A percentile compares a stretch with the other conserved stretches of the same genome.
phyloP scores from a whole-genome alignment of 768 basidiomycete genomes.

The Hygrocybe coccinea region DNA sequence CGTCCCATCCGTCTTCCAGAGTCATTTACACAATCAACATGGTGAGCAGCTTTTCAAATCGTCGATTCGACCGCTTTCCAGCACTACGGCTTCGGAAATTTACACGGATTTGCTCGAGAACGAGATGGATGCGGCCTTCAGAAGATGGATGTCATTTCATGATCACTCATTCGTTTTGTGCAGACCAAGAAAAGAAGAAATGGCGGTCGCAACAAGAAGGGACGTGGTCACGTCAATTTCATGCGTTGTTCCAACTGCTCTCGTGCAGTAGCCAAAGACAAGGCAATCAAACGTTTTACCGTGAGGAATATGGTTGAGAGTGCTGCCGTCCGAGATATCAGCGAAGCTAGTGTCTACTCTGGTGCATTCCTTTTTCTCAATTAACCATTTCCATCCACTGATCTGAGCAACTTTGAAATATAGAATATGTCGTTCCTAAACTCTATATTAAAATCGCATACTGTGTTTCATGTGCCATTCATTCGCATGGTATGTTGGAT shows the following conservation, averaged over 20 bases:
- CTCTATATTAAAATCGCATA: conserved; percentile 98
- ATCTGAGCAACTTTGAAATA: not conserved
- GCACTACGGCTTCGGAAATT: not conserved
- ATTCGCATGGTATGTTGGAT: conserved; percentile 83
- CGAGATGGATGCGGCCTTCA: conserved; percentile 4
- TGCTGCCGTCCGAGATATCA: conserved; percentile 95
- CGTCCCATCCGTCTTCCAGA: no score
- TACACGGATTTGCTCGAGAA: not conserved
- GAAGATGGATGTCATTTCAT: not conserved
- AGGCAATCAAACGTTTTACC: conserved; percentile 99
- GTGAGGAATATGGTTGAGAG: conserved; percentile 99
- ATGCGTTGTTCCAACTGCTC: conserved; percentile 99
- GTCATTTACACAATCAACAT: not conserved
- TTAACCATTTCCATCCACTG: not conserved
- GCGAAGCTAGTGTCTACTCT: conserved; percentile 88
- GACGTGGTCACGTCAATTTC: conserved; percentile 91
- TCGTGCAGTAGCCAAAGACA: conserved; percentile 96
- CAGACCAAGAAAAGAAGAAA: conserved; percentile 99
- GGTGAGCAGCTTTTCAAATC: not conserved
- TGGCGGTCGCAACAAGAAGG: conserved; percentile 98
- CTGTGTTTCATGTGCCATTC: conserved; percentile 99
- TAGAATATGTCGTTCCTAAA: conserved; percentile 95
- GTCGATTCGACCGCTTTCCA: not conserved
- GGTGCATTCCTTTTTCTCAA: conserved; percentile 47
- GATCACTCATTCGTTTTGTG: conserved; percentile 8